These are phyloP conservation scores for Xylogone sp. DNA, from an alignment of 2,329 filamentous ascomycete genomes.

Conservation along the genomic window DNA sequence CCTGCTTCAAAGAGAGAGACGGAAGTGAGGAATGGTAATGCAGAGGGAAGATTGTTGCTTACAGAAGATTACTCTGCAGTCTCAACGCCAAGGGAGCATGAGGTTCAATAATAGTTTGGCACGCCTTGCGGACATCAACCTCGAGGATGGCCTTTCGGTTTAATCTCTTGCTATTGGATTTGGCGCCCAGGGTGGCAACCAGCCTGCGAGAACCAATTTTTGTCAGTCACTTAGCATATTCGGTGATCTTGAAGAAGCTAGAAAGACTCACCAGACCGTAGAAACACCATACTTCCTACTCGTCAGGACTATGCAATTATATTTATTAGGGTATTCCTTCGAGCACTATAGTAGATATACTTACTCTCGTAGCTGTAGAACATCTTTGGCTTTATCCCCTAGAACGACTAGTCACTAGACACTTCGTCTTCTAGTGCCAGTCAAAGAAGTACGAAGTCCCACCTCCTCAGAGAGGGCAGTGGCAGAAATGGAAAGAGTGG, in stretches of 20 bases:
- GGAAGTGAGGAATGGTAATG: no score
- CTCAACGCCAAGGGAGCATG: slow-evolving; percentile 85
- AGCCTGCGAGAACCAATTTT: slow-evolving; percentile 56
- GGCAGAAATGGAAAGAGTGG: no score
- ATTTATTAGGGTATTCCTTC: no score
- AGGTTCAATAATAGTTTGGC: slow-evolving; percentile 80
- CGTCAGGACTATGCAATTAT: slow-evolving; percentile 59
- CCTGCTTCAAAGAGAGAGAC: background rate
- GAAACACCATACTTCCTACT: slow-evolving; percentile 87
- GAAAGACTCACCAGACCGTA: slow-evolving; percentile 74
- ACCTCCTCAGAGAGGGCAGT: no score
- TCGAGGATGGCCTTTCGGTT: slow-evolving; percentile 83
- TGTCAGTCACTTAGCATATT: background rate
- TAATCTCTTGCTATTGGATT: slow-evolving; percentile 67
- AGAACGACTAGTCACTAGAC: background rate
- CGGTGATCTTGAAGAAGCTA: background rate
- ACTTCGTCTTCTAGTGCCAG: no score
- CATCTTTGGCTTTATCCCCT: slow-evolving; percentile 49
- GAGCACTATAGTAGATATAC: no score
- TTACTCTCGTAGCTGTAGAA: slow-evolving; percentile 95
- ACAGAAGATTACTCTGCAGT: slow-evolving; percentile 84
- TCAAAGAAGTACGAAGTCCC: no score
- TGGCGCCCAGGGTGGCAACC: slow-evolving; percentile 80
- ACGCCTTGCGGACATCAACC: slow-evolving; percentile 83
- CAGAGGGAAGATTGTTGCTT: slow-evolving; percentile 20